Percentiles rank a stretch among this genome's conserved stretches.
Evolutionary conservation across 208 protist species (phyloP).

Genomic region (Porcisia hertigi): DNA sequence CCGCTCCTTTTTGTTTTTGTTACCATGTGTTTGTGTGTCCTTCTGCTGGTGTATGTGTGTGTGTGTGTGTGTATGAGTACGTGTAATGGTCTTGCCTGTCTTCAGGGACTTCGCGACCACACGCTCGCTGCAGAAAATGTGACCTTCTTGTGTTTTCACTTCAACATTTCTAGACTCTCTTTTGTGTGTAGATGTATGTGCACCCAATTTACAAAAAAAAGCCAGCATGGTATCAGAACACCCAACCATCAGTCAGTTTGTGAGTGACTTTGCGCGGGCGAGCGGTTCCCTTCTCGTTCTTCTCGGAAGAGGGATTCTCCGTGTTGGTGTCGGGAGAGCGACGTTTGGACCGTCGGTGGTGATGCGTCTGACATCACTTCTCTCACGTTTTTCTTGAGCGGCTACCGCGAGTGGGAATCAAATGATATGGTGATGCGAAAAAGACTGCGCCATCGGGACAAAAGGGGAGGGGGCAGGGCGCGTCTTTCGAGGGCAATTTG

Average conservation of each 20-base stretch:
- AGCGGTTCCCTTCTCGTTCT: not conserved
- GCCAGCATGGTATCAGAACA: not conserved
- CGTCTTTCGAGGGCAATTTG: not conserved
- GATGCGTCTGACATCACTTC: not conserved
- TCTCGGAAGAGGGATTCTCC: not conserved
- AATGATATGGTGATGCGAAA: not conserved
- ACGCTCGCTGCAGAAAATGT: not conserved
- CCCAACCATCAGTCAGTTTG: not conserved
- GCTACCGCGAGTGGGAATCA: not conserved
- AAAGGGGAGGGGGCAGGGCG: not conserved
- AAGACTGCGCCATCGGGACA: not conserved
- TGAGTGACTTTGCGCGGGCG: not conserved
- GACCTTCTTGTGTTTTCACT: constrained; percentile 14
- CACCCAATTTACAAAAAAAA: constrained; percentile 4
- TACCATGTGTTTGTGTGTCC: too few relatives aligned
- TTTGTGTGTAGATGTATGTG: not conserved
- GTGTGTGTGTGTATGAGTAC: not conserved
- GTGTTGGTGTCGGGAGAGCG: not conserved
- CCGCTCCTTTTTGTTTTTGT: constrained; percentile 14
- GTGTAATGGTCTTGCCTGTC: not conserved
- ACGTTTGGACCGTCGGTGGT: not conserved
- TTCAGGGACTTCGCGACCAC: constrained; percentile 3
- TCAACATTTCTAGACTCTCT: constrained; percentile 5
- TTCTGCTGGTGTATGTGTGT: not conserved
- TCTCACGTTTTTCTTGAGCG: not conserved